Evolutionary conservation across 768 basidiomycete species (phyloP).

Genomic region (Boletus reticuloceps): DNA sequence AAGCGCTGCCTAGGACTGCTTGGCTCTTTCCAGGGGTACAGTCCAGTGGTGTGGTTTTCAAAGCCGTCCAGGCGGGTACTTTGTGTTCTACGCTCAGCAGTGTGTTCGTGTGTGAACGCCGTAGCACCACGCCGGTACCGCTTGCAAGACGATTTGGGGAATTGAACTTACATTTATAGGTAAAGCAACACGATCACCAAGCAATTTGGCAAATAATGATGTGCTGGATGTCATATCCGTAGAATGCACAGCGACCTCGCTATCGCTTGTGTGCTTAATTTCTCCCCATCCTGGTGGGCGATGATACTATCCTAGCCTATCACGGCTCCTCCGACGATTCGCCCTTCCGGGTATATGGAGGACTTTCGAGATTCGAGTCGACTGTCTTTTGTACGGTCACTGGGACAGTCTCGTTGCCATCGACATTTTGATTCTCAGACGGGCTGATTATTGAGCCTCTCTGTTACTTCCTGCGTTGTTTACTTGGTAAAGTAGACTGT

Average conservation of each 20-base stretch:
- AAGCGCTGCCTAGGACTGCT: not conserved
- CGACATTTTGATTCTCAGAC: not conserved
- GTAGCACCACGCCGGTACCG: constrained; percentile 22
- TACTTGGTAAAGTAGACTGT: too few species aligned
- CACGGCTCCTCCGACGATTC: constrained; percentile 11
- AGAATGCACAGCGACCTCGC: constrained; percentile 11
- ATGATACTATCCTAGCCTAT: not conserved
- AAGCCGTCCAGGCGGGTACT: constrained; percentile 1
- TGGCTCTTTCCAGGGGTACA: not conserved
- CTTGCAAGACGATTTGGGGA: constrained; percentile 17
- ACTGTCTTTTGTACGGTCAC: not conserved
- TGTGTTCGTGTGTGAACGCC: constrained; percentile 2
- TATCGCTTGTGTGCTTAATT: constrained; percentile 5
- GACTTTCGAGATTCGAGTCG: constrained; percentile 6
- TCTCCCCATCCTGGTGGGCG: not conserved
- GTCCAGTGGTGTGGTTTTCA: constrained; percentile 1
- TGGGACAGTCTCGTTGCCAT: not conserved
- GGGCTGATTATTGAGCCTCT: not conserved
- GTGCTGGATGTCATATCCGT: constrained; percentile 28
- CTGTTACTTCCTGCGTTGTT: not conserved
- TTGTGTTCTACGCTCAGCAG: not conserved
- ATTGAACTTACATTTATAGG: constrained; percentile 16
- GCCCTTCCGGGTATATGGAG: constrained; percentile 3
- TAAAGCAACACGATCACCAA: constrained; percentile 6
- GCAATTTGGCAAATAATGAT: constrained; percentile 1